Base-by-base conservation (phyloP, 1,284 basidiomycete species). In the Cystobasidium pallidum region DNA sequence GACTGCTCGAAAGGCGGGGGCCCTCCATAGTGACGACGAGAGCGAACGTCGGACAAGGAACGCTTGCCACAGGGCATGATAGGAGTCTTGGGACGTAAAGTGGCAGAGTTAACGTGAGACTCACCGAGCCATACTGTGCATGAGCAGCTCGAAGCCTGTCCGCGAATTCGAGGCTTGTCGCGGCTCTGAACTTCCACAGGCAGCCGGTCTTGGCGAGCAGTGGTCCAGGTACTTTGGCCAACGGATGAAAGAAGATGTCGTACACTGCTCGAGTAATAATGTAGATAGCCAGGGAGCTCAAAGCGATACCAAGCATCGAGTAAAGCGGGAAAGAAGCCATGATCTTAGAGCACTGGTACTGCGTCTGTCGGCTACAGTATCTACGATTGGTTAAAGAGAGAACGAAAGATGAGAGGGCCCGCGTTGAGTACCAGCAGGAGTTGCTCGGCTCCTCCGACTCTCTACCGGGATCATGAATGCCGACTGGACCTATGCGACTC, bases 231-330 rank as follows among this genome's bases (percentile, higher is more conserved):
- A 64, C 28, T n/a, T 51, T 45, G 45, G 61, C 61, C 24, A 64
- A 26, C 4, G 61, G 61, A 45, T 64, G 61, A 32, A 64, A 64
- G 61, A 64, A 49, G 43, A 64, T 32, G 34, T 64, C 45, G 61
- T 64, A 64, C 21, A 64, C 41, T 34, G 45, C 61, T 17, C 43
- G 61, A n/a, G 57, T 59, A 21, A 59, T 24, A 15, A 59, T 17
- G 17, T 59, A 59, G 57, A 59, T 43, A 34, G 41, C 11, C 19
- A 28, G 19, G 11, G 57, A 59, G 32, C 26, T 59, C 34, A 43
- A n/a, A n/a, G 43, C 24, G 8, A 61, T 28, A 13, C 58, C 21
- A 21, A 39, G 15, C 11, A 39, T 41, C 6, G 58, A 61, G 19
- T 32, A 61, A 10, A 45, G 21, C 7, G 58, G 24, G 58, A 30